Conservation (phyloP, 352 stramenopile species). For the Phytophthora idaei region DNA sequence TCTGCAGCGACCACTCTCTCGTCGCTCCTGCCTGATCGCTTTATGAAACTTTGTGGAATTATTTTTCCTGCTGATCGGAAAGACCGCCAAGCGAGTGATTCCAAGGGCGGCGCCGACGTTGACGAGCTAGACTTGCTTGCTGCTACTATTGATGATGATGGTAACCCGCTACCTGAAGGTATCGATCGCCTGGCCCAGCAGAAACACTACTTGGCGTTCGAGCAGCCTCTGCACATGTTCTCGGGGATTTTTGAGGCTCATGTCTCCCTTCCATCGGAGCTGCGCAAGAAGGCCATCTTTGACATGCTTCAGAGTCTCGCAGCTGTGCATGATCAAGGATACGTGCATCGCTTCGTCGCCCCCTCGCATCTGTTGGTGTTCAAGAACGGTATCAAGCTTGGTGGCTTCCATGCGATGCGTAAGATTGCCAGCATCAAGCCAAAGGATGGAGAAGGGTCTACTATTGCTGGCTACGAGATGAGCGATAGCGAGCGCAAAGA, state of each 20-base stretch:
- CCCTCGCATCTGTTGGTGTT: conserved; percentile 79
- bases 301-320: conserved; percentile 70
- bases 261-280: conserved; percentile 40
- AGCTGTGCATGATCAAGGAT: conserved; percentile 70
- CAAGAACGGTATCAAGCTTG: conserved; percentile 63
- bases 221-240: conserved; percentile 80
- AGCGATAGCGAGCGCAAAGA: conserved; percentile 83
- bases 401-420: conserved; percentile 74
- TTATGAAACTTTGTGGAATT: conserved; percentile 69
- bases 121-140: conserved; percentile 47
- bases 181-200: conserved; percentile 42
- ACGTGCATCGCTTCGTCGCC: conserved; percentile 81
- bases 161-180: conserved; percentile 34
- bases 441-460: conserved; percentile 39
- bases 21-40: conserved; percentile 47
- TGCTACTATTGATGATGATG: conserved; percentile 42
- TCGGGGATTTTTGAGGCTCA: conserved; percentile 76
- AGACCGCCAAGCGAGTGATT: conserved; percentile 25
- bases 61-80: conserved; percentile 69
- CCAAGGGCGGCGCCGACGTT: conserved; percentile 16
- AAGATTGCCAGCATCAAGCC: conserved; percentile 45
- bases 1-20: conserved; percentile 53
- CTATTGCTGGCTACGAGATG: conserved; percentile 55
- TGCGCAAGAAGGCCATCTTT: conserved; percentile 75
- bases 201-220: conserved; percentile 81